Percentiles rank a stretch among this genome's conserved stretches.
phyloP scores from a whole-genome alignment of 2,329 filamentous ascomycete genomes.

The Aspergillus novoparasiticus region DNA sequence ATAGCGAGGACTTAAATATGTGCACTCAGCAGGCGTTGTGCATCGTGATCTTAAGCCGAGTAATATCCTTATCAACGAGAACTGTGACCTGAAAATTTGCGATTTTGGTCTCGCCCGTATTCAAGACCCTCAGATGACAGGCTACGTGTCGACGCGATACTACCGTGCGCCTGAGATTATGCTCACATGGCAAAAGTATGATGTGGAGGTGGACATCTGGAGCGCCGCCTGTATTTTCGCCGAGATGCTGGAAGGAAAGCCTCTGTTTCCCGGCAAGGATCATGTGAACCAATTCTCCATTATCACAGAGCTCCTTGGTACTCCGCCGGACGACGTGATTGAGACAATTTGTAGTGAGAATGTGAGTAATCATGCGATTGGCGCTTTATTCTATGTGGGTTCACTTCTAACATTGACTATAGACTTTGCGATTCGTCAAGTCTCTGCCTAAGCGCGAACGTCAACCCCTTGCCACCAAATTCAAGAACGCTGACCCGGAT shows the following conservation, averaged over 20 bases:
- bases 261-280: constrained; percentile 96
- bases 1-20: constrained; percentile 96
- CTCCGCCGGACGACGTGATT: constrained; percentile 96
- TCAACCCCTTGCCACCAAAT: constrained; percentile 83
- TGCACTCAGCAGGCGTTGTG: constrained; percentile 96
- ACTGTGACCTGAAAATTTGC: constrained; percentile 99
- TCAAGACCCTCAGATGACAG: constrained; percentile 99
- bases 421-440: constrained; percentile 97
- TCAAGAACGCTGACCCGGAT: constrained; percentile 87
- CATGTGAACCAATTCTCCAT: constrained; percentile 99
- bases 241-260: constrained; percentile 98
- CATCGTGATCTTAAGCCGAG: constrained; percentile 97
- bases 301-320: constrained; percentile 95
- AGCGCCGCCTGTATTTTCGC: constrained; percentile 98
- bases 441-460: constrained; percentile 93
- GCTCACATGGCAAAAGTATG: constrained; percentile 99
- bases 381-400: neutral
- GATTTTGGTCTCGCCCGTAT: constrained; percentile 97
- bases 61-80: constrained; percentile 99
- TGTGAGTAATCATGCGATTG: constrained; percentile 53
- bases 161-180: constrained; percentile 99
- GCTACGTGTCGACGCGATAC: constrained; percentile 97
- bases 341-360: constrained; percentile 98
- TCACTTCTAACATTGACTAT: constrained; percentile 27
- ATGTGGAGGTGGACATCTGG: constrained; percentile 99